A percentile compares a stretch with the other conserved stretches of the same genome.
Conservation (phyloP, 1,284 basidiomycete genomes). For the Ceratobasidium sp. region DNA sequence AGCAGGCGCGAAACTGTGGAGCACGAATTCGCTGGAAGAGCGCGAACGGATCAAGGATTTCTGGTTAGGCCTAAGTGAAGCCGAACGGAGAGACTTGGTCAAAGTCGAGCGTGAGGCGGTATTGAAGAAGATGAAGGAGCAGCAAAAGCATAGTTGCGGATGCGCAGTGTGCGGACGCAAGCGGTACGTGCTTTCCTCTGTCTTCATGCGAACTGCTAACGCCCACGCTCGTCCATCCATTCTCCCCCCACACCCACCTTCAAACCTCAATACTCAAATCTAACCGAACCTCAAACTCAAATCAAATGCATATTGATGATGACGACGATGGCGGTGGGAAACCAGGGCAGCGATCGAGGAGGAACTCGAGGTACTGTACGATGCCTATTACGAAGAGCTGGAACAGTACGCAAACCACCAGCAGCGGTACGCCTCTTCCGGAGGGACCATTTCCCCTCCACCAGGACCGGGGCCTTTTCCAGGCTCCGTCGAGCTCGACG, state of each 20-base stretch:
- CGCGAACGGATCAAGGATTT: constrained; percentile 97
- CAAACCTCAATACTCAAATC: too few relatives aligned
- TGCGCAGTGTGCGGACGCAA: constrained; percentile 98
- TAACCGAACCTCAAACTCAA: background rate
- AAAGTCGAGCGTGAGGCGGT: constrained; percentile 98
- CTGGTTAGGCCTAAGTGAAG: constrained; percentile 91
- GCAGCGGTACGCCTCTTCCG: constrained; percentile 90
- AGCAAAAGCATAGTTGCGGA: constrained; percentile 94
- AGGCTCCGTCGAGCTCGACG: constrained; percentile 95
- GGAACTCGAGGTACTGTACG: constrained; percentile 99
- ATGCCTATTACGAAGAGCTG: constrained; percentile 99
- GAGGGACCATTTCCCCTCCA: constrained; percentile 88
- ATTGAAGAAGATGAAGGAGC: constrained; percentile 98
- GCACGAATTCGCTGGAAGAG: constrained; percentile 90
- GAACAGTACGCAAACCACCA: constrained; percentile 98
- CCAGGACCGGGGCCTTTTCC: constrained; percentile 98
- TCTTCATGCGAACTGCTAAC: background rate
- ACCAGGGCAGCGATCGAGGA: constrained; percentile 86
- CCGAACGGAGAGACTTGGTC: constrained; percentile 90
- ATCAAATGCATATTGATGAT: background rate
- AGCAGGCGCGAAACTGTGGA: constrained; percentile 77
- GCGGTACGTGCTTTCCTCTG: constrained; percentile 72
- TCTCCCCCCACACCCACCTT: background rate
- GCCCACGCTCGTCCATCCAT: background rate
- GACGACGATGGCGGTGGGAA: background rate